Base-by-base conservation (phyloP, 768 basidiomycete genomes). In the Podaxis mareebaensis region DNA sequence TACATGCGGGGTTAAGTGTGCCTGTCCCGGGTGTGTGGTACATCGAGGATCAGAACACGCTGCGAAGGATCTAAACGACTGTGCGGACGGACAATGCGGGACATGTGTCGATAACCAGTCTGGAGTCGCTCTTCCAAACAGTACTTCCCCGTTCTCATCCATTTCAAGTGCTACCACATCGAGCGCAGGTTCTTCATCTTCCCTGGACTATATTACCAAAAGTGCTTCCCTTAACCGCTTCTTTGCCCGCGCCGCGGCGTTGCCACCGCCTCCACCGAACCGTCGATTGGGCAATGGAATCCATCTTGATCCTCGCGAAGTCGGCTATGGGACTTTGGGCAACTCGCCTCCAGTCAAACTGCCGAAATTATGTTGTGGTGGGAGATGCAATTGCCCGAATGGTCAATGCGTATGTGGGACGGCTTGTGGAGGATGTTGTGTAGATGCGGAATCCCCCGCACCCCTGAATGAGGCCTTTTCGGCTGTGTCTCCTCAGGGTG, bases 11-110 rank as follows among this genome's bases (percentile, higher is more conserved):
- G 72, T 84, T 48, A 75, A 76, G 44, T 93, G 91, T 69, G 81
- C 81, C 13, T 93, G 91, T 73, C 90, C 90, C 0, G 90, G 90
- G 38, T 93, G 91, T 69, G 71, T 83, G 10, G 81, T 89, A 67
- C 91, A 92, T 69, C 86, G 89, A n/a, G 84, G 85, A 1, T 61
- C 73, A 17, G 78, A 79, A 17, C 71, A 85, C 63, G 81, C 76
- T 20, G 78, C 78, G 51, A 68, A 77, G 17, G 79, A 84, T 52
- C 83, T 81, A 58, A 74, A 68, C 26, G 75, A 78, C 65, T 84
- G 83, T 68, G 76, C 74, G n/a, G 79, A 82, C 38, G 83, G 83
- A 20, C 44, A 51, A 10, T 92, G 90, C 69, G 77, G 80, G 4
- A 80, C 83, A 24, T 92, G 90, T 67, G 74, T 91, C 30, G 90